phyloP scores from a whole-genome alignment of 345 rosid genomes.

The Abelmoschus esculentus region DNA sequence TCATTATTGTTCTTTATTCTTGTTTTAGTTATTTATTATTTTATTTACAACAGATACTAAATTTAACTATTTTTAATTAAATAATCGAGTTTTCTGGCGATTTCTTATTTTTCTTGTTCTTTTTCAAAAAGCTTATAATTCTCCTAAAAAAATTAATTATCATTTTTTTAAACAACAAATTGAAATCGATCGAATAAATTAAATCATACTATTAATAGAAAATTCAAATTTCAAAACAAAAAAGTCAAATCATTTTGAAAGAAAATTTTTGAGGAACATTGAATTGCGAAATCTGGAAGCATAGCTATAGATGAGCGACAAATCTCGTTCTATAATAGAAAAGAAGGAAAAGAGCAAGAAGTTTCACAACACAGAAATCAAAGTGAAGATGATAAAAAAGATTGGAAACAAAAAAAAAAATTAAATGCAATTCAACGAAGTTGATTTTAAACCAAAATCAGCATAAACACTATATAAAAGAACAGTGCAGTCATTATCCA shows the following conservation, averaged over 20 bases:
- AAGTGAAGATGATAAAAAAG: background rate
- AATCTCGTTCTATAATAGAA: background rate
- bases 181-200: background rate
- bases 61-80: background rate
- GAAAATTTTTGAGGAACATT: background rate
- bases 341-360: background rate
- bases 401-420: background rate
- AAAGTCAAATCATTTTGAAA: background rate
- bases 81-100: background rate
- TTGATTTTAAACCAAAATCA: background rate
- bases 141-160: background rate
- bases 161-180: background rate
- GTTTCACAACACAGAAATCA: background rate
- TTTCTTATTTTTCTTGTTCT: background rate
- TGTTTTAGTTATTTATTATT: no score
- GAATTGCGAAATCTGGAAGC: background rate
- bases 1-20: no score
- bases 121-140: background rate
- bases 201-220: background rate
- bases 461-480: background rate
- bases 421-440: background rate
- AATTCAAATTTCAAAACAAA: background rate
- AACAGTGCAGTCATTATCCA: background rate
- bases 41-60: no score
- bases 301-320: background rate